Evolutionary conservation across 768 basidiomycete species (phyloP).

Genomic region (Lenzites betulinus): DNA sequence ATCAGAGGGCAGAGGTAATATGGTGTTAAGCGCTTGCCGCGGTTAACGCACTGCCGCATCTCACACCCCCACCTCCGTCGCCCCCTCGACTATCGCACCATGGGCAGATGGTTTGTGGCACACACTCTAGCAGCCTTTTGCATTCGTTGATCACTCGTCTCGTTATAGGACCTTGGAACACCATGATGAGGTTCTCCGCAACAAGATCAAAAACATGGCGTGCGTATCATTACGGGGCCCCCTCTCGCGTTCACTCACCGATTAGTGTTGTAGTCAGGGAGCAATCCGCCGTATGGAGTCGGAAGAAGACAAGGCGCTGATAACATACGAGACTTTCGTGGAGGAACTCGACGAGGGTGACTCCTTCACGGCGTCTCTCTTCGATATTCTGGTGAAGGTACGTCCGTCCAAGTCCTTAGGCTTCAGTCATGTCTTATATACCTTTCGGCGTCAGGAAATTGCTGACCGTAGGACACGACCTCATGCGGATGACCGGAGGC

Average conservation of each 20-base stretch:
- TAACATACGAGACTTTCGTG: conserved; percentile 75
- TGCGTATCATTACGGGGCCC: conserved; percentile 42
- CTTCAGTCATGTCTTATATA: background rate
- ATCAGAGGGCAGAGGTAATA: conserved; percentile 1
- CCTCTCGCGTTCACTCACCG: background rate
- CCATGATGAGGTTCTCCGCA: conserved; percentile 69
- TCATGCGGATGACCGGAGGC: conserved; percentile 51
- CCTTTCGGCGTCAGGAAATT: conserved; percentile 61
- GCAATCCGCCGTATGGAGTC: conserved; percentile 69
- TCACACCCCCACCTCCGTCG: conserved; percentile 4
- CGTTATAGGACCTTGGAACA: conserved; percentile 65
- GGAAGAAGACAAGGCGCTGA: conserved; percentile 56
- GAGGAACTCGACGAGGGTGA: conserved; percentile 78
- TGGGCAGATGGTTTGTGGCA: conserved; percentile 70
- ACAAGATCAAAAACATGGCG: conserved; percentile 79
- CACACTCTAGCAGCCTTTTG: conserved; percentile 5
- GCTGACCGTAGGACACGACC: conserved; percentile 69
- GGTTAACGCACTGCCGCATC: conserved; percentile 10
- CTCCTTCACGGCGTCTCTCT: conserved; percentile 73
- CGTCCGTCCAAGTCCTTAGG: background rate
- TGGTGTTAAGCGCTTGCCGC: background rate
- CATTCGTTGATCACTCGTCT: conserved; percentile 17
- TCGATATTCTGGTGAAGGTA: conserved; percentile 81
- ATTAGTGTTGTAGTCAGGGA: conserved; percentile 53
- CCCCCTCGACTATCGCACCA: conserved; percentile 30